Percentiles rank a stretch among this genome's conserved stretches.
These are phyloP conservation scores for Fusarium sp. DNA, from an alignment of 2,329 filamentous ascomycete genomes.

Conservation along the genomic window DNA sequence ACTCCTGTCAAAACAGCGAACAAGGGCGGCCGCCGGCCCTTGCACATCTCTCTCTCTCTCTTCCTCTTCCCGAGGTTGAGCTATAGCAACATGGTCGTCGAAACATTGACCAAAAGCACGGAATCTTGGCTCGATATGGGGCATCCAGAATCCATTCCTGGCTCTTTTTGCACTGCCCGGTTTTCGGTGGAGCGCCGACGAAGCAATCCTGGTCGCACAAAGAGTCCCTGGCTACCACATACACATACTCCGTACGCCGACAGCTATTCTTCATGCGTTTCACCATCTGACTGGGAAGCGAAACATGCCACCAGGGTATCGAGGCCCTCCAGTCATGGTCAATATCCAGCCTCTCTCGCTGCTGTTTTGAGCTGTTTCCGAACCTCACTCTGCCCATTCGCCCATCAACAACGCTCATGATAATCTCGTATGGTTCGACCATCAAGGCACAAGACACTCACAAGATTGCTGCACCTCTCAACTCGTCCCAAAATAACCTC, in stretches of 20 bases:
- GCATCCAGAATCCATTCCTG: background rate
- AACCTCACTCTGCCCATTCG: background rate
- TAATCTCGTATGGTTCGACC: constrained; percentile 2
- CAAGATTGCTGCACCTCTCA: background rate
- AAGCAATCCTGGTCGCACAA: constrained; percentile 15
- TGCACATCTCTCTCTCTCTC: background rate
- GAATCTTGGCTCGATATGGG: constrained; percentile 15
- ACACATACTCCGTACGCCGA: background rate
- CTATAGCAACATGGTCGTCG: constrained; percentile 14
- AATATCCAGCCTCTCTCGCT: background rate
- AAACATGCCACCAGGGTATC: constrained; percentile 10
- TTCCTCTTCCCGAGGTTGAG: background rate
- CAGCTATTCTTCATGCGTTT: constrained; percentile 14
- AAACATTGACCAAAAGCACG: constrained; percentile 2
- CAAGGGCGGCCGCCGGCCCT: background rate
- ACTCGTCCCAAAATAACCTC: constrained; percentile 4
- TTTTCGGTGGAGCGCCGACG: constrained; percentile 1
- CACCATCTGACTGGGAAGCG: constrained; percentile 10
- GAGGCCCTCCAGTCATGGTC: background rate
- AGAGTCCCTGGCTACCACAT: constrained; percentile 6
- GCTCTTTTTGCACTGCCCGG: constrained; percentile 2
- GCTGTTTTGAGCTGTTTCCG: background rate
- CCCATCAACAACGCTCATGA: constrained; percentile 1
- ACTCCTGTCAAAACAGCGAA: background rate
- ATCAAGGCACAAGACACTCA: background rate